Conservation (phyloP, 768 basidiomycete genomes). For the Tylopilus sp. region DNA sequence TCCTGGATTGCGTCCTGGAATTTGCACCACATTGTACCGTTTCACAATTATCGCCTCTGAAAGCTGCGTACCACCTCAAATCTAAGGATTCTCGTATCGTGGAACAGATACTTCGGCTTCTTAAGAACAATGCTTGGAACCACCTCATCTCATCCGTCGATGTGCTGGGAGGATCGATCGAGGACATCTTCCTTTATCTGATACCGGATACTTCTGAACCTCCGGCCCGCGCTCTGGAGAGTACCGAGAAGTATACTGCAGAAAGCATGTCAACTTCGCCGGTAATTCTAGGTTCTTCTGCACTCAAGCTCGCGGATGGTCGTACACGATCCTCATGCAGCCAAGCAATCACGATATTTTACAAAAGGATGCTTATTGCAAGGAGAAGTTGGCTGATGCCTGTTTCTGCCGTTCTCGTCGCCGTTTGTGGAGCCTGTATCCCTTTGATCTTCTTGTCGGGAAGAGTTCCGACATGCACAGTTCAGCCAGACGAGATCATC, state of each 20-base stretch:
- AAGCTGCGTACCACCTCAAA: constrained; percentile 54
- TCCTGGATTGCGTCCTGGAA: constrained; percentile 42
- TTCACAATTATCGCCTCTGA: constrained; percentile 41
- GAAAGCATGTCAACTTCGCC: not conserved
- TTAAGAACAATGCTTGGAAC: constrained; percentile 43
- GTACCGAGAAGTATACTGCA: constrained; percentile 19
- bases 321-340: constrained; percentile 51
- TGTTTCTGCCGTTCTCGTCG: constrained; percentile 48
- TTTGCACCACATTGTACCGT: constrained; percentile 46
- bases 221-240: constrained; percentile 19
- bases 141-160: constrained; percentile 54
- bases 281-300: not conserved
- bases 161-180: constrained; percentile 69
- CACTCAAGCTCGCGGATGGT: constrained; percentile 41
- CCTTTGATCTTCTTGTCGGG: constrained; percentile 62
- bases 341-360: constrained; percentile 71
- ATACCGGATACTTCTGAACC: constrained; percentile 50
- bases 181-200: constrained; percentile 76
- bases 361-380: constrained; percentile 63
- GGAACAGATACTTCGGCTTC: constrained; percentile 49
- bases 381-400: constrained; percentile 69
- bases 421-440: constrained; percentile 61
- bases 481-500: constrained; percentile 35
- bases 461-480: constrained; percentile 49
- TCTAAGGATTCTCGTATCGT: constrained; percentile 56